Conservation (phyloP, 805 yeast species). For the Maudiozyma serrabonitensis region DNA sequence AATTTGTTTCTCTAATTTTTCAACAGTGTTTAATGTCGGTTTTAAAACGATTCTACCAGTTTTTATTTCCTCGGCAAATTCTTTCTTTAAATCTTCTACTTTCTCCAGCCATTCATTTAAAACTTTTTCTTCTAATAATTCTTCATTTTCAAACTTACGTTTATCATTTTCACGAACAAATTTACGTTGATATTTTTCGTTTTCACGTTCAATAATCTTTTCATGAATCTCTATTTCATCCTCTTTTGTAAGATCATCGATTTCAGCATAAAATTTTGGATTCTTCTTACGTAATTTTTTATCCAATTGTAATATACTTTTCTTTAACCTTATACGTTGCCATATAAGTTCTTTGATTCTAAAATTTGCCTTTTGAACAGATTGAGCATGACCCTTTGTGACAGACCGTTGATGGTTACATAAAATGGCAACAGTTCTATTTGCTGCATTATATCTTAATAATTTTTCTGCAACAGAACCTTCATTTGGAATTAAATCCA, state of each 20-base stretch:
- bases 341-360: constrained; percentile 72
- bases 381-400: constrained; percentile 70
- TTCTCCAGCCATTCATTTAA: constrained; percentile 49
- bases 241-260: constrained; percentile 57
- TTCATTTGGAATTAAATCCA: constrained; percentile 73
- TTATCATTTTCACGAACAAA: constrained; percentile 73
- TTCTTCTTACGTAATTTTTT: constrained; percentile 40
- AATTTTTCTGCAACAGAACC: constrained; percentile 86
- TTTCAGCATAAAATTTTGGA: constrained; percentile 53
- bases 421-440: constrained; percentile 86
- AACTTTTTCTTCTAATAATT: constrained; percentile 43
- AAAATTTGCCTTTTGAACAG: constrained; percentile 71
- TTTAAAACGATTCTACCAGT: constrained; percentile 51
- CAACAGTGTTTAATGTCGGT: constrained; percentile 42
- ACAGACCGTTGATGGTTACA: constrained; percentile 97
- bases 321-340: constrained; percentile 69
- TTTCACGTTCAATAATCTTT: constrained; percentile 52
- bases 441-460: constrained; percentile 85
- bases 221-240: constrained; percentile 51
- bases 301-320: constrained; percentile 60
- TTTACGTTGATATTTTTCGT: constrained; percentile 53
- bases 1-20: constrained; percentile 61
- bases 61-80: constrained; percentile 48
- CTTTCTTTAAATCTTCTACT: constrained; percentile 41
- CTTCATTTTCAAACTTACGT: constrained; percentile 45